phyloP scores from a whole-genome alignment of 2,329 filamentous ascomycete species.

The Calonectria crousiana region DNA sequence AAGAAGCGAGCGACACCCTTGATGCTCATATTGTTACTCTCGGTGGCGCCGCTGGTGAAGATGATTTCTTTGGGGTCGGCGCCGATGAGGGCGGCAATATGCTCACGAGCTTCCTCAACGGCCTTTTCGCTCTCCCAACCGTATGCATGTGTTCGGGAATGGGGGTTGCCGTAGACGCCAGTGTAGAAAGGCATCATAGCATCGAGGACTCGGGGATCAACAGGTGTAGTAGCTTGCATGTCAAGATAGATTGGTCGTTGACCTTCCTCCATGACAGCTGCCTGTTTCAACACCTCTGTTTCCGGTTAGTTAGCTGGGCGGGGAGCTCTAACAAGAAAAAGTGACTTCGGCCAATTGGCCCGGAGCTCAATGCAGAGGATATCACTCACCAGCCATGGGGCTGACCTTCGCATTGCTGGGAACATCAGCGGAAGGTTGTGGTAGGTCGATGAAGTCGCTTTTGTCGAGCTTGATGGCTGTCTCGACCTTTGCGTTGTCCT shows the following conservation, averaged over 20 bases:
- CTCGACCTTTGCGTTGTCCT: conserved; percentile 85
- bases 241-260: conserved; percentile 96
- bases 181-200: conserved; percentile 97
- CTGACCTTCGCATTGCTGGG: conserved; percentile 74
- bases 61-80: conserved; percentile 98
- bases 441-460: conserved; percentile 78
- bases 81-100: conserved; percentile 89
- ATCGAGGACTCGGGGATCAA: conserved; percentile 94
- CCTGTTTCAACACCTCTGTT: conserved; percentile 86
- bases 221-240: conserved; percentile 96
- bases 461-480: conserved; percentile 89
- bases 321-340: not conserved
- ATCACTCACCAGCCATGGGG: conserved; percentile 71
- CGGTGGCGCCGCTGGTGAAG: conserved; percentile 97
- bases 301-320: conserved; percentile 29
- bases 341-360: not conserved
- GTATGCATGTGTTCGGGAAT: conserved; percentile 97
- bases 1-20: conserved; percentile 98
- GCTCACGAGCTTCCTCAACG: conserved; percentile 85
- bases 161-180: conserved; percentile 94
- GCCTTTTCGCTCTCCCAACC: conserved; percentile 98
- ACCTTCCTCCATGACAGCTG: conserved; percentile 92
- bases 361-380: not conserved
- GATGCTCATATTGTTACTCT: conserved; percentile 99
- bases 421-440: conserved; percentile 47